Evolutionary conservation across 2,329 filamentous ascomycete species (phyloP).

Genomic region (Neopestalotiopsis sp.): DNA sequence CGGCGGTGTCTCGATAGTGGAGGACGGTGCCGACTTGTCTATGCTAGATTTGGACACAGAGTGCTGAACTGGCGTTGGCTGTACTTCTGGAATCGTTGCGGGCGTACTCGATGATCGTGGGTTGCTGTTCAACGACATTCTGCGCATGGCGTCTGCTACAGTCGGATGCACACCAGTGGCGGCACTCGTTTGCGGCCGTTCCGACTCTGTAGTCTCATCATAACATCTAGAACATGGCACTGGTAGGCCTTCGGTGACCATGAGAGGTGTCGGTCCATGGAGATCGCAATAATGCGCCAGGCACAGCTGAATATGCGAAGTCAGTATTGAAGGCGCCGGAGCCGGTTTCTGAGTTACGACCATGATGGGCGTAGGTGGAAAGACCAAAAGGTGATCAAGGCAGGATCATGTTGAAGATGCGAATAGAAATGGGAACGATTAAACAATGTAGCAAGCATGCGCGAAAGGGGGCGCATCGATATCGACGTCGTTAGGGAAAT

Average conservation of each 20-base stretch:
- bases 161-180: slow-evolving; percentile 42
- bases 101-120: slow-evolving; percentile 48
- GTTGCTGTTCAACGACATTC: slow-evolving; percentile 48
- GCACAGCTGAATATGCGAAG: slow-evolving; percentile 61
- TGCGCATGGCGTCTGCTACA: slow-evolving; percentile 54
- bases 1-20: slow-evolving; percentile 62
- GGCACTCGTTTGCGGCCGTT: slow-evolving; percentile 48
- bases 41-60: slow-evolving; percentile 37
- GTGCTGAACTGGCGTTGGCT: slow-evolving; percentile 49
- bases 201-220: slow-evolving; percentile 47
- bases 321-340: slow-evolving; percentile 42
- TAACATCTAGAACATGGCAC: slow-evolving; percentile 66
- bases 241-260: slow-evolving; percentile 72
- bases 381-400: neutral
- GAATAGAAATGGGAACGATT: too few relatives aligned
- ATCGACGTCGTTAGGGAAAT: neutral
- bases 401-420: neutral
- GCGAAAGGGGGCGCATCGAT: neutral
- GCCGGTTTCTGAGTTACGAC: slow-evolving; percentile 24
- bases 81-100: slow-evolving; percentile 50
- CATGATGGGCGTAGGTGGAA: slow-evolving; percentile 15
- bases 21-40: slow-evolving; percentile 36
- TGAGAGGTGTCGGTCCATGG: slow-evolving; percentile 71
- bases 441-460: neutral
- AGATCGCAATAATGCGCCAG: slow-evolving; percentile 75